Conservation (phyloP, 805 yeast species). For the Ogataea chonburiensis region DNA sequence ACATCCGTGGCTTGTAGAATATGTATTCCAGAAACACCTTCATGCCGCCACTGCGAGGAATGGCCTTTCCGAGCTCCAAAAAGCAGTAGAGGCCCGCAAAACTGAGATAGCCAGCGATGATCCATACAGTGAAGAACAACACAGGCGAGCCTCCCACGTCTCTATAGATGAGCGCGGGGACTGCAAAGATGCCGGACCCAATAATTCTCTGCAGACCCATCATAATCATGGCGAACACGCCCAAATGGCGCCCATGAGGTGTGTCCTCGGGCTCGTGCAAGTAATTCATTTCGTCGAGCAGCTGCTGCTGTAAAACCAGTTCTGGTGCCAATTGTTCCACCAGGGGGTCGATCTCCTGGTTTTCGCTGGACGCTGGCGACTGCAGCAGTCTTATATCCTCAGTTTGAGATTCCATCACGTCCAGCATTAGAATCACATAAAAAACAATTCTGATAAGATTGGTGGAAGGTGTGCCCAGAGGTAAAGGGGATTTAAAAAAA, state of each 20-base stretch:
- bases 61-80: conserved; percentile 66
- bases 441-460: conserved; percentile 2
- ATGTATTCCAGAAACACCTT: conserved; percentile 70
- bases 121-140: conserved; percentile 62
- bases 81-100: conserved; percentile 66
- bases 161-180: conserved; percentile 62
- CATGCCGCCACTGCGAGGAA: conserved; percentile 75
- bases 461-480: conserved; percentile 5
- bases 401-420: conserved; percentile 1
- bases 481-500: neutral
- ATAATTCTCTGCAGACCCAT: conserved; percentile 66
- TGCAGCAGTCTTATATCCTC: neutral
- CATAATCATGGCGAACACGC: conserved; percentile 62
- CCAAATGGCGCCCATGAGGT: conserved; percentile 77
- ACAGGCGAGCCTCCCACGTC: conserved; percentile 68
- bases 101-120: conserved; percentile 57
- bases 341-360: conserved; percentile 1
- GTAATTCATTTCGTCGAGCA: conserved; percentile 26
- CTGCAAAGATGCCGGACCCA: conserved; percentile 78
- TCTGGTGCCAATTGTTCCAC: conserved; percentile 10
- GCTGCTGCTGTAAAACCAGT: conserved; percentile 14
- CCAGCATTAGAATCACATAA: conserved; percentile 1
- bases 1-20: conserved; percentile 56
- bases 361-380: neutral
- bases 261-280: conserved; percentile 42